Percentiles rank a stretch among this genome's conserved stretches.
Conservation (phyloP, 176 grass and related monocot genomes). For the Eleusine coracana region DNA sequence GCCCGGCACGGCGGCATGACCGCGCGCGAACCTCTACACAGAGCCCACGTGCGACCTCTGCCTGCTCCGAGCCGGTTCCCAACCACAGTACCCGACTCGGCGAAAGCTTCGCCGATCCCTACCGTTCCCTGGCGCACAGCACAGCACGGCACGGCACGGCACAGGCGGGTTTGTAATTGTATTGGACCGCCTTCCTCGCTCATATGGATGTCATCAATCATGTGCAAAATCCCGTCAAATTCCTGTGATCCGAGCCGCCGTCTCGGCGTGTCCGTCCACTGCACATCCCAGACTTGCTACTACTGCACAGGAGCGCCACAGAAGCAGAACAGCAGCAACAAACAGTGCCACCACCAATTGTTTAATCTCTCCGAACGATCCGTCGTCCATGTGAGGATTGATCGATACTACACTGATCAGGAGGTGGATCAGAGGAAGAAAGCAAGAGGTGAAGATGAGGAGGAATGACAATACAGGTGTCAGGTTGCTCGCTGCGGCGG, state of each 20-base stretch:
- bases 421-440: neutral
- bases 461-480: slow-evolving; percentile 43
- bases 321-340: neutral
- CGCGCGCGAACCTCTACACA: no score
- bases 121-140: neutral
- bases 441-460: neutral
- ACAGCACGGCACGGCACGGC: neutral
- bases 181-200: no score
- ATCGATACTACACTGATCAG: neutral
- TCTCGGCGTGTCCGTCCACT: neutral
- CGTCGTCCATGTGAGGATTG: neutral
- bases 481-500: neutral
- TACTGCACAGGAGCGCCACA: neutral
- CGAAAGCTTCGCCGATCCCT: neutral
- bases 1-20: neutral
- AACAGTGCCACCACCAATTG: neutral
- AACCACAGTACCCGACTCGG: neutral
- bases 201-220: neutral
- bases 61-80: no score
- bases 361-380: neutral
- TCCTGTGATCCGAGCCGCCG: neutral
- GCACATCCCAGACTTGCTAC: neutral
- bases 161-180: no score
- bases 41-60: no score
- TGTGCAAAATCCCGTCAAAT: neutral